These are phyloP conservation scores for Selenicereus undatus DNA, from an alignment of 148 eudicot genomes.

Conservation along the genomic window DNA sequence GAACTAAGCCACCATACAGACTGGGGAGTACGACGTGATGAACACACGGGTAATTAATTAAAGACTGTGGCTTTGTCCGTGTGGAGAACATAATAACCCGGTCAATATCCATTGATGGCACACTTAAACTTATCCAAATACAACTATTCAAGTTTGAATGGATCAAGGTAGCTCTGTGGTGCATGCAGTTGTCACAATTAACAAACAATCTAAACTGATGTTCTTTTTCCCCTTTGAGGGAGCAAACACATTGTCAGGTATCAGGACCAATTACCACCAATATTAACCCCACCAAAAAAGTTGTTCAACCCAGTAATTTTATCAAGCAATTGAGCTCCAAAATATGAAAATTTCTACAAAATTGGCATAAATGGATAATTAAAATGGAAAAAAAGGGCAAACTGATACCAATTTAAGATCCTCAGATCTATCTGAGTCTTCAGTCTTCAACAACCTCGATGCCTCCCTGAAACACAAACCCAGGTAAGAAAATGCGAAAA, in stretches of 20 bases:
- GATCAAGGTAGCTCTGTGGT: not conserved
- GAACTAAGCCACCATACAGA: too few relatives aligned
- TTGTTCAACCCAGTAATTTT: not conserved
- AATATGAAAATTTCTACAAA: not conserved
- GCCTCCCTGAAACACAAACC: constrained; percentile 45
- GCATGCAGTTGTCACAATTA: not conserved
- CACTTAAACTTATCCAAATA: not conserved
- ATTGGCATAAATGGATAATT: not conserved
- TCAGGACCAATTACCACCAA: not conserved
- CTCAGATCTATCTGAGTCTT: constrained; percentile 47
- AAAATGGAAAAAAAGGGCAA: not conserved
- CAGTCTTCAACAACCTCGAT: constrained; percentile 38
- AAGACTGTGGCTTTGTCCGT: not conserved
- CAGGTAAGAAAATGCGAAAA: constrained; percentile 4
- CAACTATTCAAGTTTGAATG: not conserved
- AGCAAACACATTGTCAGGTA: not conserved
- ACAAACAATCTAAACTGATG: not conserved
- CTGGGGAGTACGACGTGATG: too few relatives aligned
- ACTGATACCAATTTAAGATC: constrained; percentile 49
- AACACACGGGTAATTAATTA: too few relatives aligned
- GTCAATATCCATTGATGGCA: not conserved
- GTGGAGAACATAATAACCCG: not conserved
- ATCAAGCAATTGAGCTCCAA: not conserved
- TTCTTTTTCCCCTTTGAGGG: too few relatives aligned
- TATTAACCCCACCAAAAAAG: not conserved